These are phyloP conservation scores for Trichoderma sp. DNA, from an alignment of 2,329 filamentous ascomycete genomes.

Conservation along the genomic window DNA sequence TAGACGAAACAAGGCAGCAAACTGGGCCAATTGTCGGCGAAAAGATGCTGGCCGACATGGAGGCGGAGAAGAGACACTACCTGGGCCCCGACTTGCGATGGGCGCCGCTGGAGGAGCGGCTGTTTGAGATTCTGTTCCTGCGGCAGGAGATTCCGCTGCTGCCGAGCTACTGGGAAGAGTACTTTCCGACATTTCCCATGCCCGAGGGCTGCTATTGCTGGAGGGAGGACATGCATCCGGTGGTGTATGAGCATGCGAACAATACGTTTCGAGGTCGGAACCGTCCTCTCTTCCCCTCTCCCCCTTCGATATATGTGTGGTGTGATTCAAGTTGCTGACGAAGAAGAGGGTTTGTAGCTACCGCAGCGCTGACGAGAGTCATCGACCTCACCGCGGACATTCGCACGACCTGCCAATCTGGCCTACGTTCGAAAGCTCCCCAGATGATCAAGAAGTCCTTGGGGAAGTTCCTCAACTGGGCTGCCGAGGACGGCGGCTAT, in stretches of 20 bases:
- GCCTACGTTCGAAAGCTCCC: conserved; percentile 39
- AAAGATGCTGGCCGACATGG: conserved; percentile 43
- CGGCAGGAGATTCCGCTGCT: conserved; percentile 47
- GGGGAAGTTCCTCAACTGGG: conserved; percentile 45
- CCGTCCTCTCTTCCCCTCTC: not conserved
- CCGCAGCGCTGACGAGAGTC: conserved; percentile 43
- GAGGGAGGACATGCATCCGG: conserved; percentile 38
- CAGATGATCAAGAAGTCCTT: conserved; percentile 42
- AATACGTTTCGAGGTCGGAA: conserved; percentile 40
- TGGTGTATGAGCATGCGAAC: conserved; percentile 44
- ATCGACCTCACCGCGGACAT: conserved; percentile 46
- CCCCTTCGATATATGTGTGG: not conserved
- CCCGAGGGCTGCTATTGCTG: conserved; percentile 43
- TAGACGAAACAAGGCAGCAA: too few relatives aligned
- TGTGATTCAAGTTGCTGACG: conserved; percentile 28
- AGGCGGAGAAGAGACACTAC: conserved; percentile 47
- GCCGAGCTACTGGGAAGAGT: conserved; percentile 46
- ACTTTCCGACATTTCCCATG: conserved; percentile 47
- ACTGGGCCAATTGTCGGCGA: not conserved
- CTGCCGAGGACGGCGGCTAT: conserved; percentile 47
- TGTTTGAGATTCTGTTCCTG: conserved; percentile 48
- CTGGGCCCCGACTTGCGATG: conserved; percentile 50
- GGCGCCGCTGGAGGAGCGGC: conserved; percentile 52
- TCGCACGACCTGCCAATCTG: conserved; percentile 42
- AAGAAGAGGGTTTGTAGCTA: conserved; percentile 38